Percentiles rank a stretch among this genome's conserved stretches.
Evolutionary conservation across 2,329 filamentous ascomycete species (phyloP).

Genomic region (Monosporascus ibericus): DNA sequence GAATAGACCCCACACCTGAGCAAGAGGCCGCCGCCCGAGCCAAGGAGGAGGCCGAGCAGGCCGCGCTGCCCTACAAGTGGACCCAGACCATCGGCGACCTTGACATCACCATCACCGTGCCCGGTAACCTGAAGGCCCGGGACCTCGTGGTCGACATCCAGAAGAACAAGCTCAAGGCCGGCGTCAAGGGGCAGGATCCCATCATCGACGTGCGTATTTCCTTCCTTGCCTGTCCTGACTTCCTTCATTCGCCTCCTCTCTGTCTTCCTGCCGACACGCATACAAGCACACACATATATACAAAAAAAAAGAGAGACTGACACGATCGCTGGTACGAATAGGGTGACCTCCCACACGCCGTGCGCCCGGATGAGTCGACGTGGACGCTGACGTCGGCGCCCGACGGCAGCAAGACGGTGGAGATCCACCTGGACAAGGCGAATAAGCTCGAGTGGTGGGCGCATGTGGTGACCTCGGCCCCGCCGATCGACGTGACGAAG

Average conservation of each 20-base stretch:
- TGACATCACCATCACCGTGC: slow-evolving; percentile 71
- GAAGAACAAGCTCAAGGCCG: slow-evolving; percentile 70
- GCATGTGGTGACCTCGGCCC: slow-evolving; percentile 79
- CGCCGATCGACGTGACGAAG: slow-evolving; percentile 90
- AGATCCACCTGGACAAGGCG: slow-evolving; percentile 86
- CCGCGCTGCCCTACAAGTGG: slow-evolving; percentile 93
- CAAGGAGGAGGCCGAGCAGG: slow-evolving; percentile 82
- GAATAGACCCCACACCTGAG: slow-evolving; percentile 46
- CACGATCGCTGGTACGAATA: slow-evolving; percentile 28
- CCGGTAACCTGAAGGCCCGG: slow-evolving; percentile 74
- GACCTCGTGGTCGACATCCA: slow-evolving; percentile 81
- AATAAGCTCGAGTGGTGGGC: slow-evolving; percentile 99
- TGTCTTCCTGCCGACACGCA: background rate
- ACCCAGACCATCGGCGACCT: slow-evolving; percentile 86
- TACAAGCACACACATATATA: background rate
- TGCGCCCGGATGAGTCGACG: slow-evolving; percentile 80
- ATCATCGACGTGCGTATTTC: slow-evolving; percentile 63
- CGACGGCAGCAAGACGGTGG: slow-evolving; percentile 62
- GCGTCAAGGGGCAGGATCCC: slow-evolving; percentile 81
- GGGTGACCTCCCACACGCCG: slow-evolving; percentile 78
- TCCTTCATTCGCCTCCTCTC: background rate
- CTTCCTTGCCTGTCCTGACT: too few species aligned
- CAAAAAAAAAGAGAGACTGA: background rate
- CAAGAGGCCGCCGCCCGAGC: slow-evolving; percentile 55
- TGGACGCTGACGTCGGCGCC: slow-evolving; percentile 79